A percentile compares a stretch with the other conserved stretches of the same genome.
Evolutionary conservation across 225 moss, liverwort and hornwort genomes (phyloP).

Genomic region (Physcomitrium patens): DNA sequence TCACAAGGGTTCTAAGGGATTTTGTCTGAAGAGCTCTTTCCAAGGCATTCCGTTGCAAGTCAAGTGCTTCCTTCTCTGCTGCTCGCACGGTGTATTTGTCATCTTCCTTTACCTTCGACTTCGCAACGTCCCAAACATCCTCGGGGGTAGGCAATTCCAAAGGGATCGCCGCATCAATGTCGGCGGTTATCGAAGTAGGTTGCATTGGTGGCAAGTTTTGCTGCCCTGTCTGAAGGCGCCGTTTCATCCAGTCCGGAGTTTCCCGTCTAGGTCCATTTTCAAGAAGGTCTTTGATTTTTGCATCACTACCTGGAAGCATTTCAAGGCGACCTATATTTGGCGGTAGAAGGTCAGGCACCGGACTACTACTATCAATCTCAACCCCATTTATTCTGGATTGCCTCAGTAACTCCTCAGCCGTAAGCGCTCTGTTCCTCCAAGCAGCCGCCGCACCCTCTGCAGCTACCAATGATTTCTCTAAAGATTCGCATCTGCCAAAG

Average conservation of each 20-base stretch:
- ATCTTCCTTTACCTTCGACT: constrained; percentile 63
- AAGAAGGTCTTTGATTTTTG: constrained; percentile 70
- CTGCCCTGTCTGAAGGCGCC: constrained; percentile 65
- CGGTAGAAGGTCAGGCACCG: constrained; percentile 36
- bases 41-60: constrained; percentile 77
- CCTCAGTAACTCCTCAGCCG: constrained; percentile 51
- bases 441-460: constrained; percentile 64
- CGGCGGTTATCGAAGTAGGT: constrained; percentile 33
- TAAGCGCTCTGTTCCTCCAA: constrained; percentile 70
- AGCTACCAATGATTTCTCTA: constrained; percentile 68
- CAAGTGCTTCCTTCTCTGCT: constrained; percentile 80
- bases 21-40: constrained; percentile 70
- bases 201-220: constrained; percentile 73
- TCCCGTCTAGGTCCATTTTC: constrained; percentile 82
- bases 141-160: constrained; percentile 67
- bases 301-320: constrained; percentile 61
- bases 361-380: constrained; percentile 30
- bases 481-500: constrained; percentile 57
- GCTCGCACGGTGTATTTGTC: constrained; percentile 76
- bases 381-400: constrained; percentile 49
- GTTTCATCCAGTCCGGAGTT: constrained; percentile 83
- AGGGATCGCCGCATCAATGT: constrained; percentile 63
- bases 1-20: constrained; percentile 44
- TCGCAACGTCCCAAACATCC: constrained; percentile 72
- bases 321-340: constrained; percentile 60